Percentiles rank a stretch among this genome's conserved stretches.
Evolutionary conservation across 805 yeast genomes (phyloP).

Genomic region (Jamesozyma spencerorum): DNA sequence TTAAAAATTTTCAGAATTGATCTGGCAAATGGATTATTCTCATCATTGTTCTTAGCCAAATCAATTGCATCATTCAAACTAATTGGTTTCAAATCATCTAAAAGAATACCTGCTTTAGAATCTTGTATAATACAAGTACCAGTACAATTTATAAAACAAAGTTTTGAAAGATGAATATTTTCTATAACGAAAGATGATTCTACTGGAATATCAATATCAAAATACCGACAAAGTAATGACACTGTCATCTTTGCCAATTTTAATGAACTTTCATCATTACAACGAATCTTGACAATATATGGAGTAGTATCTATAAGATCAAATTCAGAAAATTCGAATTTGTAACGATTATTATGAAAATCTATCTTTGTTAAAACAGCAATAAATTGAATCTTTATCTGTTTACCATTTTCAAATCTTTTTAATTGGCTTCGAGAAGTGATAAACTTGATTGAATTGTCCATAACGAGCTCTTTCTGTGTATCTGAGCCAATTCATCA

Average conservation of each 20-base stretch:
- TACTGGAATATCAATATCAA: constrained; percentile 13
- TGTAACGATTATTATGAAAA: constrained; percentile 8
- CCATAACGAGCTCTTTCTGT: too few species aligned
- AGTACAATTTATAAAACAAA: constrained; percentile 17
- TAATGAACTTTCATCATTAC: constrained; percentile 9
- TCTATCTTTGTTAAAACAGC: constrained; percentile 15
- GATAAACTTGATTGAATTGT: neutral
- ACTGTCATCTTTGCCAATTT: constrained; percentile 16
- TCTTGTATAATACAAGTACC: constrained; percentile 8
- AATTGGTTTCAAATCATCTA: constrained; percentile 12
- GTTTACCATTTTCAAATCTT: neutral
- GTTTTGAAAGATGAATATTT: constrained; percentile 13
- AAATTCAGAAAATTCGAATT: constrained; percentile 15
- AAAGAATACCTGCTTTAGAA: constrained; percentile 5
- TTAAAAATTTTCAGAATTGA: constrained; percentile 9
- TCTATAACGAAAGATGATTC: constrained; percentile 6
- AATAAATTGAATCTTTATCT: constrained; percentile 11
- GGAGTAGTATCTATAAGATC: constrained; percentile 3
- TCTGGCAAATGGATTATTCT: neutral
- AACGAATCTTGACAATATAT: constrained; percentile 11
- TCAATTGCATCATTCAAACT: constrained; percentile 6
- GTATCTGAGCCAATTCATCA: too few species aligned
- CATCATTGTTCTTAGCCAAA: neutral
- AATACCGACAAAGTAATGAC: constrained; percentile 13
- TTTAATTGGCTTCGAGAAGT: constrained; percentile 1